Evolutionary conservation across 148 eudicot species (phyloP).

Genomic region (Rhododendron williamsianum): DNA sequence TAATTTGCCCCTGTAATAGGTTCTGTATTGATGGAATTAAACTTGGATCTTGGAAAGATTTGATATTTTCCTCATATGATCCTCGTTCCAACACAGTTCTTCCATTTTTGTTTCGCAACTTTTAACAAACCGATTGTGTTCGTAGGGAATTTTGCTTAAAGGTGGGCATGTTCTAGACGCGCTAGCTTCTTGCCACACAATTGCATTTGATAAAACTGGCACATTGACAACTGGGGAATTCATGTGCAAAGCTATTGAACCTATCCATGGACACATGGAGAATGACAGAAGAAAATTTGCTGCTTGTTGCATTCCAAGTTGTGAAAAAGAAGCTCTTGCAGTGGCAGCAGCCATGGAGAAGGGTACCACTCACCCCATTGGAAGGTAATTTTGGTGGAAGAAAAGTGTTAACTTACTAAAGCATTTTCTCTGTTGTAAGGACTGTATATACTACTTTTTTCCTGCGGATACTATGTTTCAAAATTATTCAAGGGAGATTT

Average conservation of each 20-base stretch:
- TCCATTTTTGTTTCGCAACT: neutral
- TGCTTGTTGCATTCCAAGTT: constrained; percentile 78
- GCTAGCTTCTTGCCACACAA: constrained; percentile 74
- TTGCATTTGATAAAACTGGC: constrained; percentile 99
- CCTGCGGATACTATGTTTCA: neutral
- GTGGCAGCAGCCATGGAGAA: constrained; percentile 99
- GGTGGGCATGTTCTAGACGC: constrained; percentile 95
- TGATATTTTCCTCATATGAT: neutral
- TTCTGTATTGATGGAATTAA: neutral
- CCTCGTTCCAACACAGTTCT: neutral
- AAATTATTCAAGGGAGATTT: neutral
- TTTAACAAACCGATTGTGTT: neutral
- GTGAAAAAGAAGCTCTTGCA: constrained; percentile 97
- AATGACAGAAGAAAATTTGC: constrained; percentile 24
- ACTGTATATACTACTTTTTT: neutral
- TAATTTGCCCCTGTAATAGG: neutral
- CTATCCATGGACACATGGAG: constrained; percentile 67
- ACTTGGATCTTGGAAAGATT: neutral
- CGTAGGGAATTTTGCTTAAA: constrained; percentile 88
- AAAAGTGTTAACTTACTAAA: neutral
- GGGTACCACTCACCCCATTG: constrained; percentile 99
- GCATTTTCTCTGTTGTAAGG: neutral
- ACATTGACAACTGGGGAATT: constrained; percentile 94
- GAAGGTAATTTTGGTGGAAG: constrained; percentile 54
- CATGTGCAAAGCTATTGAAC: constrained; percentile 90